A percentile compares a stretch with the other conserved stretches of the same genome.
Conservation (phyloP, 2,329 filamentous ascomycete genomes). For the Paraphoma sp. region DNA sequence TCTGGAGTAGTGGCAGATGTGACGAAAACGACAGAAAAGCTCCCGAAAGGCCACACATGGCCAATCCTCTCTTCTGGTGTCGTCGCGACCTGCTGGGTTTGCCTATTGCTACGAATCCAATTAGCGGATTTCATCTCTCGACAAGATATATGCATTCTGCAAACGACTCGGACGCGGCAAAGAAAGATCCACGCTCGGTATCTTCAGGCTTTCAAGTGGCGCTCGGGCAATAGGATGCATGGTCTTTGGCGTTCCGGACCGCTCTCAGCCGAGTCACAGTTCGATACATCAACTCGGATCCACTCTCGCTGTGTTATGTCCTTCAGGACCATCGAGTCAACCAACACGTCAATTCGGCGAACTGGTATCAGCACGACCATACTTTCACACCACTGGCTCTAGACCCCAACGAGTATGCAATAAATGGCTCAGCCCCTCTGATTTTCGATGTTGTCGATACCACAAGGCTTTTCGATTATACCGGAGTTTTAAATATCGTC, state of each 20-base stretch:
- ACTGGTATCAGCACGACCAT: neutral
- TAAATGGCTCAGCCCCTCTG: slow-evolving; percentile 44
- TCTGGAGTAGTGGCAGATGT: slow-evolving; percentile 37
- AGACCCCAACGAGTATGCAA: slow-evolving; percentile 52
- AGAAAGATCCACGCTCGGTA: no score
- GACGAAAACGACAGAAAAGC: slow-evolving; percentile 16
- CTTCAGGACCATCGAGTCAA: slow-evolving; percentile 52
- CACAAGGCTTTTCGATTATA: slow-evolving; percentile 54
- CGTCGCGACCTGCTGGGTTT: slow-evolving; percentile 42
- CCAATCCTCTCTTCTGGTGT: slow-evolving; percentile 54
- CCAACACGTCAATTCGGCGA: neutral
- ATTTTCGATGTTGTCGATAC: slow-evolving; percentile 66
- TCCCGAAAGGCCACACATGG: slow-evolving; percentile 10
- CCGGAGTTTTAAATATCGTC: slow-evolving; percentile 56
- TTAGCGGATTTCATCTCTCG: slow-evolving; percentile 65
- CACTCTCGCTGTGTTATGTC: slow-evolving; percentile 59
- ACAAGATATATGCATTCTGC: slow-evolving; percentile 4
- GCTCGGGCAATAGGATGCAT: slow-evolving; percentile 55
- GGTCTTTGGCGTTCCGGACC: slow-evolving; percentile 52
- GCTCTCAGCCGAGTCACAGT: slow-evolving; percentile 46
- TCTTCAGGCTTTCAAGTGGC: slow-evolving; percentile 35
- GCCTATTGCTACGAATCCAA: slow-evolving; percentile 59
- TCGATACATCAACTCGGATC: slow-evolving; percentile 58
- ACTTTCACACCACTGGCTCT: slow-evolving; percentile 48
- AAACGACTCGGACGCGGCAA: no score